phyloP scores from a whole-genome alignment of 2,329 filamentous ascomycete genomes.

The Neophaeococcomyces mojaviensis region DNA sequence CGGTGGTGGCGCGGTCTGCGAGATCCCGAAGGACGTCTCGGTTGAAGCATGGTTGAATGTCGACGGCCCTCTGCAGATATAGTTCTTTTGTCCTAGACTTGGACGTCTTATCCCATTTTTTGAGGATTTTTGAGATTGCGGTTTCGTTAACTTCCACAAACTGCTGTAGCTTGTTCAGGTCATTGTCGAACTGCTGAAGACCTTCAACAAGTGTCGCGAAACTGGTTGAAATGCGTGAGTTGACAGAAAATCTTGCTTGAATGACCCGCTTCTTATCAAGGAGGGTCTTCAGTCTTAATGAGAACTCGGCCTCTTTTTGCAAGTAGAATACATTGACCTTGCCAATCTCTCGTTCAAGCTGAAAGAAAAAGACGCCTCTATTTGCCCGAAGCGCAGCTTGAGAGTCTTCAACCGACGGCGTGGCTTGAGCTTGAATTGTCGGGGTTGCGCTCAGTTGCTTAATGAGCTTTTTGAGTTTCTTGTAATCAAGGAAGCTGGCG shows the following conservation, averaged over 20 bases:
- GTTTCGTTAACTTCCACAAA: conserved; percentile 98
- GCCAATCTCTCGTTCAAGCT: conserved; percentile 91
- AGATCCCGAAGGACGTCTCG: conserved; percentile 92
- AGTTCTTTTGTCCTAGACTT: conserved; percentile 98
- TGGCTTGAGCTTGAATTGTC: conserved; percentile 68
- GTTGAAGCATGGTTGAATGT: conserved; percentile 98
- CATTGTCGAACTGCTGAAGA: conserved; percentile 92
- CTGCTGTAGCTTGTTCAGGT: conserved; percentile 92
- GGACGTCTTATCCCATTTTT: conserved; percentile 99
- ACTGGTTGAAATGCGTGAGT: conserved; percentile 81
- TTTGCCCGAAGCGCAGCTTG: conserved; percentile 74
- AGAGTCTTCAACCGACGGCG: conserved; percentile 27
- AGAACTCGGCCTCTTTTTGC: conserved; percentile 94
- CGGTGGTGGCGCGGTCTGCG: conserved; percentile 95
- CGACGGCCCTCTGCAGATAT: conserved; percentile 89
- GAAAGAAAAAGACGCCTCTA: conserved; percentile 98
- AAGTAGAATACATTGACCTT: conserved; percentile 98
- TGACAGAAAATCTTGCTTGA: conserved; percentile 66
- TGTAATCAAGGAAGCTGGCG: conserved; percentile 98
- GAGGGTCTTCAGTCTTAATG: conserved; percentile 82
- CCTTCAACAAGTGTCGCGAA: conserved; percentile 94
- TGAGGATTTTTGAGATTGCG: conserved; percentile 95
- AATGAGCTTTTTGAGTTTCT: conserved; percentile 98
- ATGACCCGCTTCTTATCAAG: conserved; percentile 92
- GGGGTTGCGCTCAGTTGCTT: conserved; percentile 94